Evolutionary conservation across 2,329 filamentous ascomycete species (phyloP).

Genomic region (Aspergillus uvarum): DNA sequence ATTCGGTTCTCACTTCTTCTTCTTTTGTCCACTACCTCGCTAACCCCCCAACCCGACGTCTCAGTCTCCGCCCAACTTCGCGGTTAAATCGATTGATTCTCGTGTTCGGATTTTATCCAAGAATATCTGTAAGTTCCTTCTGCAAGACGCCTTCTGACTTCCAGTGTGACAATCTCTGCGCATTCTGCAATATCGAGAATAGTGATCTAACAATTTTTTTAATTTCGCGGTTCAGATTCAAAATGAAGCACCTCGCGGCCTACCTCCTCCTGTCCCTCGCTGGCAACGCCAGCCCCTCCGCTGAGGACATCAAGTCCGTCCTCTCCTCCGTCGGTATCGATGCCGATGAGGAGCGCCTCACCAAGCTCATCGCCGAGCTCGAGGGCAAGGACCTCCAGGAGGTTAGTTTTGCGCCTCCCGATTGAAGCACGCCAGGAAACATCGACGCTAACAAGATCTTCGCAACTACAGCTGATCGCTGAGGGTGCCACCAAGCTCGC

Average conservation of each 20-base stretch:
- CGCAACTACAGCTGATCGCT: constrained; percentile 70
- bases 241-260: constrained; percentile 99
- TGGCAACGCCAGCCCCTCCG: constrained; percentile 86
- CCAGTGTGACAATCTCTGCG: constrained; percentile 18
- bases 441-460: constrained; percentile 16
- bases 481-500: constrained; percentile 92
- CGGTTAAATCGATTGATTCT: constrained; percentile 99
- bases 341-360: constrained; percentile 81
- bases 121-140: constrained; percentile 26
- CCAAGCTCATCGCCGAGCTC: constrained; percentile 79
- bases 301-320: constrained; percentile 80
- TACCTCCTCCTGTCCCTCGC: constrained; percentile 95
- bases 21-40: constrained; percentile 28
- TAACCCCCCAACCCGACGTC: constrained; percentile 76
- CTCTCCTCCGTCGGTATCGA: constrained; percentile 94
- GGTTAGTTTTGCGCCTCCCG: constrained; percentile 55
- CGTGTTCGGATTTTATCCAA: constrained; percentile 46
- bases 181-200: constrained; percentile 5
- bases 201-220: not conserved
- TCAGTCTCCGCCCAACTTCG: constrained; percentile 96
- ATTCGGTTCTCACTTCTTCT: constrained; percentile 29
- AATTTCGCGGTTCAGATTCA: constrained; percentile 43
- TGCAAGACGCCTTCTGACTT: not conserved
- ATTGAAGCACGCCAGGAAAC: not conserved
- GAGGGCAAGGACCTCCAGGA: constrained; percentile 73